Percentiles rank a stretch among this genome's conserved stretches.
Evolutionary conservation across 2,329 filamentous ascomycete genomes (phyloP).

Genomic region (Fusarium sororula): DNA sequence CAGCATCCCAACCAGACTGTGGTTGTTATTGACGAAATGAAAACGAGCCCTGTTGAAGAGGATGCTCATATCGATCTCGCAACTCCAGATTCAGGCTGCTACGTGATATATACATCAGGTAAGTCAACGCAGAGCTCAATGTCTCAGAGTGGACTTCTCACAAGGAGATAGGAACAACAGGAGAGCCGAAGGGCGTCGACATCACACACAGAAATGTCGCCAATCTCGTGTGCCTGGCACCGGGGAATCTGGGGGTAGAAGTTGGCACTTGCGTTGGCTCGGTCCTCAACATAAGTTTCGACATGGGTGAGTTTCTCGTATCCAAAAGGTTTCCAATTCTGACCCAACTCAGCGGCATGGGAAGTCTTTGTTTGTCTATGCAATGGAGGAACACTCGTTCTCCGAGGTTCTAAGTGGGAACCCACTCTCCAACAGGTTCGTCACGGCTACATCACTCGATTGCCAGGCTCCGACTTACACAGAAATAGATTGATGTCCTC

Average conservation of each 20-base stretch:
- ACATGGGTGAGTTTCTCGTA: constrained; percentile 61
- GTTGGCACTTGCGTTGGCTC: constrained; percentile 63
- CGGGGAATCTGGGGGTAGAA: constrained; percentile 60
- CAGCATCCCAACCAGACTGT: constrained; percentile 38
- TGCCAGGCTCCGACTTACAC: background rate
- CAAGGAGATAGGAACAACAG: constrained; percentile 56
- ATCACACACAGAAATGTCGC: constrained; percentile 64
- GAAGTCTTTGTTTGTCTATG: constrained; percentile 66
- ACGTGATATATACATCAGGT: constrained; percentile 66
- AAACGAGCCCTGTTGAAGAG: background rate
- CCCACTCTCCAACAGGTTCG: constrained; percentile 56
- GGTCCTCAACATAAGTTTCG: constrained; percentile 66
- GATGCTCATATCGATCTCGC: constrained; percentile 45
- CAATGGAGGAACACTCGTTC: constrained; percentile 65
- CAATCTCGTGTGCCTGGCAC: constrained; percentile 61
- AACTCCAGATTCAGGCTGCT: constrained; percentile 52
- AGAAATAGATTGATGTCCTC: constrained; percentile 57
- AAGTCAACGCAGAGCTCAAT: constrained; percentile 1
- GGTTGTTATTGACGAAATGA: constrained; percentile 44
- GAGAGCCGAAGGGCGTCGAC: constrained; percentile 67
- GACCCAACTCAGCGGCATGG: constrained; percentile 60
- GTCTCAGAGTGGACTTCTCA: background rate
- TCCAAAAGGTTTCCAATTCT: constrained; percentile 2
- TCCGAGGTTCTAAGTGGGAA: constrained; percentile 61
- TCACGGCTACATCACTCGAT: background rate